phyloP scores from a whole-genome alignment of 2,329 filamentous ascomycete species.

The Fusarium piperis region DNA sequence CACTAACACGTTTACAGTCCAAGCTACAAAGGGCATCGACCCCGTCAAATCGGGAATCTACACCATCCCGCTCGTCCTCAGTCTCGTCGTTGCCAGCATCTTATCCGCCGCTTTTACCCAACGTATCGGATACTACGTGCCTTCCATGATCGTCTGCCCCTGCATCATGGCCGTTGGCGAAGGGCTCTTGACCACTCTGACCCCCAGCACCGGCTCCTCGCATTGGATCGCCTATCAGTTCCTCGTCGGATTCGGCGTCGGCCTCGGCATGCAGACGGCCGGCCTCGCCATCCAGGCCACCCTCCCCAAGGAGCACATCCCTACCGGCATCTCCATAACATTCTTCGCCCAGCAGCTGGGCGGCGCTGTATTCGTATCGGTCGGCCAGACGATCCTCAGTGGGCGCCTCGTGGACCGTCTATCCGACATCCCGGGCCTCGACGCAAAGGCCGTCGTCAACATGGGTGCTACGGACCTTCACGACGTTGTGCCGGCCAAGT shows the following conservation, averaged over 20 bases:
- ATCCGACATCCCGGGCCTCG: conserved; percentile 53
- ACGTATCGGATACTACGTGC: conserved; percentile 68
- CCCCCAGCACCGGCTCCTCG: conserved; percentile 54
- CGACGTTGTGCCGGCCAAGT: conserved; percentile 58
- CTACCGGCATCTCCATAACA: conserved; percentile 64
- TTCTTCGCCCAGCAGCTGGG: conserved; percentile 70
- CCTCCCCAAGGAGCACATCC: conserved; percentile 61
- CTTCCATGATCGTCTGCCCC: conserved; percentile 63
- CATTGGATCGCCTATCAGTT: conserved; percentile 71
- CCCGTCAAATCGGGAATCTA: conserved; percentile 66
- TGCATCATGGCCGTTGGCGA: conserved; percentile 61
- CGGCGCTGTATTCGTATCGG: conserved; percentile 66
- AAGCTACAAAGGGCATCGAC: conserved; percentile 62
- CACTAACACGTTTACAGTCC: conserved; percentile 53
- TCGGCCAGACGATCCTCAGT: conserved; percentile 64
- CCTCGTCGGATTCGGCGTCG: conserved; percentile 66
- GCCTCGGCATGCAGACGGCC: conserved; percentile 67
- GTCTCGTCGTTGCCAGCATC: conserved; percentile 62
- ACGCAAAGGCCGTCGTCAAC: conserved; percentile 54
- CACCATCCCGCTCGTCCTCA: conserved; percentile 66
- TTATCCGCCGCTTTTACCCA: conserved; percentile 59
- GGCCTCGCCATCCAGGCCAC: conserved; percentile 66
- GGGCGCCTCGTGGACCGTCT: conserved; percentile 55
- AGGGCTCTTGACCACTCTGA: conserved; percentile 67
- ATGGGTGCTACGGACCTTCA: conserved; percentile 70